A percentile compares a stretch with the other conserved stretches of the same genome.
Evolutionary conservation across 1,139 yeast genomes (phyloP).

Genomic region (Arxiozyma heterogenica): DNA sequence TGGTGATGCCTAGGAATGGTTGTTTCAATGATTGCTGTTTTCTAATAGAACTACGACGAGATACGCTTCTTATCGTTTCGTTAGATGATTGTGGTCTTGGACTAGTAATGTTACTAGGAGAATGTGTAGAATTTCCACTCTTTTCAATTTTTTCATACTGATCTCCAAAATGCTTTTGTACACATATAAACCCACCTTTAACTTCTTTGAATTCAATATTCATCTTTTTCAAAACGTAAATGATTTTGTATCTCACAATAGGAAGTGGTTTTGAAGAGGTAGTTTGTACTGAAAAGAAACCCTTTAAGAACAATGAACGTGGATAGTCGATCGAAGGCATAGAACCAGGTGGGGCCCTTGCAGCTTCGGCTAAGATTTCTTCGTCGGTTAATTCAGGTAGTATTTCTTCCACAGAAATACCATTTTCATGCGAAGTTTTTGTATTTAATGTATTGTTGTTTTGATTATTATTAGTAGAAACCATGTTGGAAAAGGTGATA

Average conservation of each 20-base stretch:
- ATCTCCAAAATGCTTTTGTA: constrained; percentile 36
- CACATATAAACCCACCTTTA: constrained; percentile 87
- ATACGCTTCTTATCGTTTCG: constrained; percentile 13
- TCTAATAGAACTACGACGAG: constrained; percentile 24
- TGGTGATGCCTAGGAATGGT: constrained; percentile 33
- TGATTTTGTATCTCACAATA: constrained; percentile 76
- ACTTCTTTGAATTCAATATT: constrained; percentile 85
- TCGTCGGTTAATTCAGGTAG: constrained; percentile 43
- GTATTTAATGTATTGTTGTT: background rate
- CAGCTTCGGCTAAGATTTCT: constrained; percentile 57
- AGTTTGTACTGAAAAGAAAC: constrained; percentile 90
- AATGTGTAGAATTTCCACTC: background rate
- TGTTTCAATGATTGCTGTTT: constrained; percentile 21
- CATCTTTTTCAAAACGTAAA: constrained; percentile 63
- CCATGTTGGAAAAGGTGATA: constrained; percentile 2
- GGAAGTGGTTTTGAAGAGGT: constrained; percentile 91
- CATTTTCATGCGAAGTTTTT: background rate
- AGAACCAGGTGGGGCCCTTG: constrained; percentile 60
- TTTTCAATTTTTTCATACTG: background rate
- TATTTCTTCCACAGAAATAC: background rate
- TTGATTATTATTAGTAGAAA: constrained; percentile 3
- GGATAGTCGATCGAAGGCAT: constrained; percentile 96
- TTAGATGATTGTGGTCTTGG: constrained; percentile 17
- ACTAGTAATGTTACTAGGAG: background rate
- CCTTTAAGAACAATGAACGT: constrained; percentile 82